A percentile compares a stretch with the other conserved stretches of the same genome.
phyloP scores from a whole-genome alignment of 768 basidiomycete genomes.

The Leucosporidium creatinivorum region DNA sequence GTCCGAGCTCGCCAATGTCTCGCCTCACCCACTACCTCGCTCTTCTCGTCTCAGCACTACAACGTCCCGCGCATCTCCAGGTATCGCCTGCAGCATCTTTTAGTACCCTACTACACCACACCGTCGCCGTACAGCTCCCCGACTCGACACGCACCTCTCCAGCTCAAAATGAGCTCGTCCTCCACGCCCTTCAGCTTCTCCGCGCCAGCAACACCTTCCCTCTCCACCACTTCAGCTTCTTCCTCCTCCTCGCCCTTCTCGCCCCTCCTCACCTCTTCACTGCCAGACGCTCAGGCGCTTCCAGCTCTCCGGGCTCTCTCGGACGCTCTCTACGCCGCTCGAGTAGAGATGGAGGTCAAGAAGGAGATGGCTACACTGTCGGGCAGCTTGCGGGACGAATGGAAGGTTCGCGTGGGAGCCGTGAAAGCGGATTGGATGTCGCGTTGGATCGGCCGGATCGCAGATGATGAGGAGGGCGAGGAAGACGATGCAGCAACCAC shows the following conservation, averaged over 20 bases:
- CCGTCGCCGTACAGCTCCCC: too few species aligned
- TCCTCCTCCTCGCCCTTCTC: neutral
- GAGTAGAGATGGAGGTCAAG: neutral
- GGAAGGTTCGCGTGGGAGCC: conserved; percentile 3
- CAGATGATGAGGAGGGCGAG: neutral
- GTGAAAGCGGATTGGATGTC: conserved; percentile 3
- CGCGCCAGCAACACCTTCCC: too few species aligned
- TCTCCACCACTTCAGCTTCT: neutral
- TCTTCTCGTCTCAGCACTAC: too few species aligned
- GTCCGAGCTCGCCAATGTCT: too few species aligned
- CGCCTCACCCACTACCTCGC: too few species aligned
- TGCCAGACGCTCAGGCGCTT: neutral
- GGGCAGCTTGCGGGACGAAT: neutral
- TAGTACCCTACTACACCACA: too few species aligned
- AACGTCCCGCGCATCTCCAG: too few species aligned
- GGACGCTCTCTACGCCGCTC: neutral
- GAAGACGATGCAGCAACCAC: neutral
- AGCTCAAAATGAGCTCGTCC: too few species aligned
- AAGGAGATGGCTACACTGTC: neutral
- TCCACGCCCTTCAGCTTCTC: too few species aligned
- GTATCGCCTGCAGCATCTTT: too few species aligned
- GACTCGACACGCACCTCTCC: too few species aligned
- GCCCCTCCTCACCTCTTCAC: neutral
- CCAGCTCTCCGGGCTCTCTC: neutral
- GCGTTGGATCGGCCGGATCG: neutral